These are phyloP conservation scores for Russula earlei DNA, from an alignment of 768 basidiomycete genomes.

Conservation along the genomic window DNA sequence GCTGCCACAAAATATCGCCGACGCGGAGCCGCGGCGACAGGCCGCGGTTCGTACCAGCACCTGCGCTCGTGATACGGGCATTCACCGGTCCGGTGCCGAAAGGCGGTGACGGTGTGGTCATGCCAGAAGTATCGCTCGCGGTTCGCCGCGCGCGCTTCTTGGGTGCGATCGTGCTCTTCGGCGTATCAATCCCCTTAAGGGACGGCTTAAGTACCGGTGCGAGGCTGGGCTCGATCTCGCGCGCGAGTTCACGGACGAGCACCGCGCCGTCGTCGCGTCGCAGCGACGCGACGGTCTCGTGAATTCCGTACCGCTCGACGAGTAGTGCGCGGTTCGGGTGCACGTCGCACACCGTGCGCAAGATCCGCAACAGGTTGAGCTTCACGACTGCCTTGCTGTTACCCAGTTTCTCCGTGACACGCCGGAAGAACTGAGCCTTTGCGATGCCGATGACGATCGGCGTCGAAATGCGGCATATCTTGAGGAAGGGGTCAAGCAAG, in stretches of 20 bases:
- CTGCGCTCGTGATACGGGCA: constrained; percentile 28
- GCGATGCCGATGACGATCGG: constrained; percentile 67
- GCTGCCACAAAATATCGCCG: constrained; percentile 57
- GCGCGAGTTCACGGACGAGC: constrained; percentile 79
- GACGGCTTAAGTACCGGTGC: constrained; percentile 60
- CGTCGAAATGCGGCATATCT: constrained; percentile 77
- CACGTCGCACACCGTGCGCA: constrained; percentile 79
- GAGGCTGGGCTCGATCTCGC: constrained; percentile 74
- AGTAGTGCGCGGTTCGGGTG: constrained; percentile 78
- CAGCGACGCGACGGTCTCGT: constrained; percentile 71
- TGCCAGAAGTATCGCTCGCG: constrained; percentile 55
- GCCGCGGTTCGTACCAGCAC: not conserved
- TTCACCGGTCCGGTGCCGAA: constrained; percentile 21
- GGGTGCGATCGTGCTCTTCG: constrained; percentile 42
- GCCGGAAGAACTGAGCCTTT: constrained; percentile 76
- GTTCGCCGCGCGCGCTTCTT: constrained; percentile 51
- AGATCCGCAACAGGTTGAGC: constrained; percentile 78
- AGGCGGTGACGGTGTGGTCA: constrained; percentile 20
- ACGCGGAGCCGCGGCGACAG: constrained; percentile 41
- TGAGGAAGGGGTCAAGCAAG: constrained; percentile 84
- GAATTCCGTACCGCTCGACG: constrained; percentile 73
- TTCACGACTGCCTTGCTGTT: constrained; percentile 81
- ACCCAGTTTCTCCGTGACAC: constrained; percentile 73
- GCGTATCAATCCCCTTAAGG: constrained; percentile 24
- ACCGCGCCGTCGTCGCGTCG: constrained; percentile 85